A percentile compares a stretch with the other conserved stretches of the same genome.
Evolutionary conservation across 129 eudicot species (phyloP).

Genomic region (Pulicaria dysenterica): DNA sequence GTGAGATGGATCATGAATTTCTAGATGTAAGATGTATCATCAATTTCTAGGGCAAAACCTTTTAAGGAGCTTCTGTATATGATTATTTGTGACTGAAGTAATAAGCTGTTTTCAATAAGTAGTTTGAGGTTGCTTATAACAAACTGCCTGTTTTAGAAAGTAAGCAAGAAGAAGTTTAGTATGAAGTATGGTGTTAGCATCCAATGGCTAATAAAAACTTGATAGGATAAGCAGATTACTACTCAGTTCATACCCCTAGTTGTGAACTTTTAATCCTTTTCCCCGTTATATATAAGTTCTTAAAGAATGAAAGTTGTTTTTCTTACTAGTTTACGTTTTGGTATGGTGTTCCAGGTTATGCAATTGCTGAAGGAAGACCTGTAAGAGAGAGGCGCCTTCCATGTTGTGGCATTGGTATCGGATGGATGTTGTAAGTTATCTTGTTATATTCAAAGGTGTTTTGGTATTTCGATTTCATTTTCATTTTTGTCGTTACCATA

Average conservation of each 20-base stretch:
- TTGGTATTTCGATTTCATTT: not conserved
- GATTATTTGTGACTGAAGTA: not conserved
- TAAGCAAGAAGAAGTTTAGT: too few species aligned
- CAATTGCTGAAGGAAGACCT: slow-evolving; percentile 87
- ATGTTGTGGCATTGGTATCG: slow-evolving; percentile 85
- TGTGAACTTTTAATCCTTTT: too few species aligned
- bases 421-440: slow-evolving; percentile 78
- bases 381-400: slow-evolving; percentile 80
- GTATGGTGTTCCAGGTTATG: slow-evolving; percentile 58
- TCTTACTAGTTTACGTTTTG: not conserved
- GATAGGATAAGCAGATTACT: not conserved
- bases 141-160: too few species aligned
- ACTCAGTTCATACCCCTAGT: too few species aligned
- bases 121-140: too few species aligned
- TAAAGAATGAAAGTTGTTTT: too few species aligned
- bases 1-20: slow-evolving; percentile 18
- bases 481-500: not conserved
- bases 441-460: not conserved
- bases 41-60: too few species aligned
- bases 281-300: too few species aligned
- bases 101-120: not conserved
- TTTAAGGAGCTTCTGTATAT: too few species aligned
- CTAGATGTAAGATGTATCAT: not conserved
- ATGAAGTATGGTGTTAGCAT: not conserved
- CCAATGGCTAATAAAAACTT: not conserved